Conservation (phyloP, 2,329 filamentous ascomycete species). For the Alternaria angustiovoidea region DNA sequence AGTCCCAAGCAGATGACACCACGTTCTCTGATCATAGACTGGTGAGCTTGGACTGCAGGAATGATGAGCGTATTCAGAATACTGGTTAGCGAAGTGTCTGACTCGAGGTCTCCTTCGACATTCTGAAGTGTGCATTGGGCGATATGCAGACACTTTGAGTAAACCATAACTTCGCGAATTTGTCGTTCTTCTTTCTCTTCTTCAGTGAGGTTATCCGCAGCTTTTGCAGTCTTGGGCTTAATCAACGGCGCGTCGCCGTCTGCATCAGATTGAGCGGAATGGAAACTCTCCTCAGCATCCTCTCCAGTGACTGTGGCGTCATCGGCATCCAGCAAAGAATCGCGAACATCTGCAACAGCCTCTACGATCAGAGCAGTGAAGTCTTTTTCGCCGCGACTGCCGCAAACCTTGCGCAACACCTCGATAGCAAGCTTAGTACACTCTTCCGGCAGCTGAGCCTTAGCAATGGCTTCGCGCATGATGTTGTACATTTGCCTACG, state of each 20-base stretch:
- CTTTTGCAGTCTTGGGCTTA: slow-evolving; percentile 39
- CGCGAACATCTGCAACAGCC: slow-evolving; percentile 94
- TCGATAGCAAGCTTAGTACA: slow-evolving; percentile 88
- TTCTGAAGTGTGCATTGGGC: slow-evolving; percentile 98
- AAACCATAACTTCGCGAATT: slow-evolving; percentile 90
- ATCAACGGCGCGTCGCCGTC: slow-evolving; percentile 67
- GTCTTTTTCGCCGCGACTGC: slow-evolving; percentile 79
- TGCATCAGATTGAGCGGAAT: slow-evolving; percentile 88
- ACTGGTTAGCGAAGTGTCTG: slow-evolving; percentile 90
- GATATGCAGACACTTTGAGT: slow-evolving; percentile 98
- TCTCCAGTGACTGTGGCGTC: slow-evolving; percentile 65
- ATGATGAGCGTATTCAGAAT: slow-evolving; percentile 98
- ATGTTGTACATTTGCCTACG: slow-evolving; percentile 95
- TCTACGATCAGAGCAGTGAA: slow-evolving; percentile 89
- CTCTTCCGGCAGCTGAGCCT: slow-evolving; percentile 88
- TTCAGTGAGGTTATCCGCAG: slow-evolving; percentile 52
- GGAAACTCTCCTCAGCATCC: slow-evolving; percentile 78
- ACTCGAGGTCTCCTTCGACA: slow-evolving; percentile 84
- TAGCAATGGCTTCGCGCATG: slow-evolving; percentile 82
- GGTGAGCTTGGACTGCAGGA: slow-evolving; percentile 90
- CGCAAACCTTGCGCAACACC: slow-evolving; percentile 82
- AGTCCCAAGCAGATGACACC: slow-evolving; percentile 89
- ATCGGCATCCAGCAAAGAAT: slow-evolving; percentile 77
- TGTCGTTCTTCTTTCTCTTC: slow-evolving; percentile 73
- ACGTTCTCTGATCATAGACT: slow-evolving; percentile 89